These are phyloP conservation scores for Solanum pinnatisectum DNA, from an alignment of 257 asterid genomes.

Conservation along the genomic window DNA sequence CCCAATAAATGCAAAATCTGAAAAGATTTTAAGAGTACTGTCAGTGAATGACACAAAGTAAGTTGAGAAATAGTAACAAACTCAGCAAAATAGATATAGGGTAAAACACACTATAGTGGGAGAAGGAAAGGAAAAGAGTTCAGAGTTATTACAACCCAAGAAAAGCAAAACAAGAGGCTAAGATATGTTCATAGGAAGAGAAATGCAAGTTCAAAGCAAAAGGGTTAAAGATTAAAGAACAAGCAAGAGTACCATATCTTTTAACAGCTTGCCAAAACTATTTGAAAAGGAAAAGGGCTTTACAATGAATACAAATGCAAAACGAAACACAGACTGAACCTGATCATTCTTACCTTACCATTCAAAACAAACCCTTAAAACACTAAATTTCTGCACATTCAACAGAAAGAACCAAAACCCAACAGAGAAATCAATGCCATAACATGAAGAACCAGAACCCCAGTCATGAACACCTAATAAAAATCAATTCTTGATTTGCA, in stretches of 20 bases:
- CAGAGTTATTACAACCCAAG: neutral
- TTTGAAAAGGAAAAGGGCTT: constrained; percentile 15
- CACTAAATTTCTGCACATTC: neutral
- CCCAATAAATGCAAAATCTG: neutral
- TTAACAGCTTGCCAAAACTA: constrained; percentile 20
- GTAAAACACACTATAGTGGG: neutral
- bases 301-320: constrained; percentile 16
- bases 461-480: neutral
- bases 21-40: neutral
- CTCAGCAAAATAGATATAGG: neutral
- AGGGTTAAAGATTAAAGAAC: neutral
- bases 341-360: constrained; percentile 23
- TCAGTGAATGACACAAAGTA: neutral
- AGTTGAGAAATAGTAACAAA: neutral
- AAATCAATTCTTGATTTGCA: neutral
- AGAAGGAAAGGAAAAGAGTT: neutral
- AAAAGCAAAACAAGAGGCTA: neutral
- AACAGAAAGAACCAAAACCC: neutral
- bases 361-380: constrained; percentile 7
- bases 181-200: neutral
- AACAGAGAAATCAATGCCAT: neutral
- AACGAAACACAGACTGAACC: constrained; percentile 18
- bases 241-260: neutral
- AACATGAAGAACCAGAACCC: constrained; percentile 1
- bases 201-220: constrained; percentile 1